Percentiles rank a stretch among this genome's conserved stretches.
Conservation (phyloP, 1,284 basidiomycete species). For the Bondarzewia mesenterica region DNA sequence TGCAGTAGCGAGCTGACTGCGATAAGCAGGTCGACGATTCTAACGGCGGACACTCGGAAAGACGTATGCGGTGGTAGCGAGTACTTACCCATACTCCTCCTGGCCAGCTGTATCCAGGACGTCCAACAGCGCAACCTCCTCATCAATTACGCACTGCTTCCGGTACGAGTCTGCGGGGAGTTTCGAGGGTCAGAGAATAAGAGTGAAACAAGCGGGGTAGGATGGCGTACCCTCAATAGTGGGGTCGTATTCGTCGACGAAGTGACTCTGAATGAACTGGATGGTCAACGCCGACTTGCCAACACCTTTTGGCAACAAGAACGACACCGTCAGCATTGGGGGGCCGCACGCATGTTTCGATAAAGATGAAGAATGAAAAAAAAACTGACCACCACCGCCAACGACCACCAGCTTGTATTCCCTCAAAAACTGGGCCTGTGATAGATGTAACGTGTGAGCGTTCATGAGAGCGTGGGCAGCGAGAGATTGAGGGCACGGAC, state of each 20-base stretch:
- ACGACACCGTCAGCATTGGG: background rate
- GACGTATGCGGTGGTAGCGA: conserved; percentile 5
- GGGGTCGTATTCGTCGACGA: conserved; percentile 98
- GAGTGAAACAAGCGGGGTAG: background rate
- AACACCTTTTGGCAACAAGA: conserved; percentile 57
- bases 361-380: background rate
- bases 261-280: conserved; percentile 96
- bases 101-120: conserved; percentile 98
- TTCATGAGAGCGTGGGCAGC: background rate
- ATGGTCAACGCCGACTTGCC: conserved; percentile 97
- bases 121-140: conserved; percentile 94
- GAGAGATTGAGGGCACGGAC: background rate
- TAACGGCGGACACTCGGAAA: background rate
- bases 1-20: too few species aligned
- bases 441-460: background rate
- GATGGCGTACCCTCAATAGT: conserved; percentile 78
- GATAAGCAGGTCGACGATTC: background rate
- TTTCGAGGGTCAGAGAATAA: background rate
- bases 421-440: conserved; percentile 88
- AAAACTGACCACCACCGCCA: conserved; percentile 82
- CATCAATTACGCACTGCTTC: conserved; percentile 96
- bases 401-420: conserved; percentile 98
- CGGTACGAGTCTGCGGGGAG: conserved; percentile 74
- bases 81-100: conserved; percentile 92
- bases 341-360: background rate